Conservation (phyloP, 2,329 filamentous ascomycete species). For the Grosmannia huntii region DNA sequence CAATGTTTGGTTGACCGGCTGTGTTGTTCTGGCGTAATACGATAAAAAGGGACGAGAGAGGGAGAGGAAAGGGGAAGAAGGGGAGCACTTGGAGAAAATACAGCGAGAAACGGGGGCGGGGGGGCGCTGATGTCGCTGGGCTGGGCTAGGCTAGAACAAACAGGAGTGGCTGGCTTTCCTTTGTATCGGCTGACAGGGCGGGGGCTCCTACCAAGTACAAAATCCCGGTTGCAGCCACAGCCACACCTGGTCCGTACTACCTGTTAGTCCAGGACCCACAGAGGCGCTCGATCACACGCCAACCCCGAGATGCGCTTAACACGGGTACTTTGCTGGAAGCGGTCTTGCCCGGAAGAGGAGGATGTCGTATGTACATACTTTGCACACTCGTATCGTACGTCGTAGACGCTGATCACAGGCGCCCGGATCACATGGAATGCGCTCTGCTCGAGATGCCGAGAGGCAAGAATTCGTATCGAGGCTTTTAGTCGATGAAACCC, state of each 20-base stretch:
- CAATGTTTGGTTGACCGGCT: not conserved
- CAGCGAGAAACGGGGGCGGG: not conserved
- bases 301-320: not conserved
- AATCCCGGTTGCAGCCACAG: not conserved
- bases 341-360: too few species aligned
- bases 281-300: not conserved
- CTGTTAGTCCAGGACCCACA: not conserved
- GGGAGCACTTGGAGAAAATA: not conserved
- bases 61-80: not conserved
- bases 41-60: not conserved
- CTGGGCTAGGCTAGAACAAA: not conserved
- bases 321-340: not conserved
- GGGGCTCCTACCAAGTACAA: not conserved
- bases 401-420: not conserved
- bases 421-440: not conserved
- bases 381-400: too few species aligned
- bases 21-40: not conserved
- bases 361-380: too few species aligned
- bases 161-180: not conserved
- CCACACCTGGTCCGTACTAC: not conserved
- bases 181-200: not conserved
- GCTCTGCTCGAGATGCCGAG: not conserved
- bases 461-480: not conserved
- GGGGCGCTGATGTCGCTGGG: not conserved
- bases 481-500: conserved; percentile 8